phyloP scores from a whole-genome alignment of 148 eudicot genomes.

The Fagopyrum tataricum region DNA sequence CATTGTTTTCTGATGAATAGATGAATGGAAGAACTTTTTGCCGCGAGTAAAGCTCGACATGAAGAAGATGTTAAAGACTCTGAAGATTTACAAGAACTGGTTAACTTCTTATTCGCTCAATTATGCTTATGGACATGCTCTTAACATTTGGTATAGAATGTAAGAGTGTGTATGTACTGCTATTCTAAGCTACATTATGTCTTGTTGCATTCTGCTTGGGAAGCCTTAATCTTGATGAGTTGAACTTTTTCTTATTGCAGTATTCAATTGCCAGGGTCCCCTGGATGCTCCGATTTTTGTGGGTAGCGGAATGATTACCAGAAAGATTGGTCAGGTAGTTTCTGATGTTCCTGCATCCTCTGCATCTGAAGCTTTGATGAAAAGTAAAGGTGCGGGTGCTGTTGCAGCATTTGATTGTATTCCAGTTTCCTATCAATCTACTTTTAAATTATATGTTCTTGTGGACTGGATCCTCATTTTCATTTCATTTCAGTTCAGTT shows the following conservation, averaged over 20 bases:
- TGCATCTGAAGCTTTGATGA: conserved; percentile 84
- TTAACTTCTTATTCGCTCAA: neutral
- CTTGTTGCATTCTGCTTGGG: no score
- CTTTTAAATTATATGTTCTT: neutral
- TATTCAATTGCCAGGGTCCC: conserved; percentile 99
- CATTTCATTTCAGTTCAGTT: no score
- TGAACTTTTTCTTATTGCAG: no score
- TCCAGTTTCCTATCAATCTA: conserved; percentile 62
- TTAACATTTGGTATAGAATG: neutral
- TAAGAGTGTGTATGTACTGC: neutral
- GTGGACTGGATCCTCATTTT: neutral
- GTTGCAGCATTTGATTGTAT: conserved; percentile 87
- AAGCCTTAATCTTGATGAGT: no score
- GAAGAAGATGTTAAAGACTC: no score
- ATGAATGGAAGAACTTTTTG: no score
- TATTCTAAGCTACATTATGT: neutral
- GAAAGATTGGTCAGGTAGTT: conserved; percentile 58
- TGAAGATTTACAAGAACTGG: no score
- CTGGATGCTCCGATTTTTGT: conserved; percentile 96
- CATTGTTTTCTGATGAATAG: no score
- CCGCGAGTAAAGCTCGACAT: no score
- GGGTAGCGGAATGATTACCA: conserved; percentile 90
- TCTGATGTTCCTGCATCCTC: conserved; percentile 49
- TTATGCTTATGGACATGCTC: neutral
- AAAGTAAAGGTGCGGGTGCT: conserved; percentile 91